phyloP scores from a whole-genome alignment of 768 basidiomycete species.

The Tricholoma bakamatsutake region DNA sequence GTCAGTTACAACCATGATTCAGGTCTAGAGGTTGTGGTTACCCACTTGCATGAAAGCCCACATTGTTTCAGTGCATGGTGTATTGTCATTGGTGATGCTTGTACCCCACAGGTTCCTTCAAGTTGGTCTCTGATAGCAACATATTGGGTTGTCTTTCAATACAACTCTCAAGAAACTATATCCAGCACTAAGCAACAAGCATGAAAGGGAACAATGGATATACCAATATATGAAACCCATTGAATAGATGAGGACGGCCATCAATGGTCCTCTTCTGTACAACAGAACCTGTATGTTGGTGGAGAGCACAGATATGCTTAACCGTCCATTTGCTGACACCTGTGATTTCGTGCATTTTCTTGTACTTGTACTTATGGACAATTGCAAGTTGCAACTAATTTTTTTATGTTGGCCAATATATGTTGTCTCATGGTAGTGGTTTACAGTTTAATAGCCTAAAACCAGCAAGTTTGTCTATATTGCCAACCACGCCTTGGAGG shows the following conservation, averaged over 20 bases:
- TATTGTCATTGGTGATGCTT: slow-evolving; percentile 11
- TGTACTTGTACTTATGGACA: slow-evolving; percentile 1
- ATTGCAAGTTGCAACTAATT: slow-evolving; percentile 1
- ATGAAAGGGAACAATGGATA: neutral
- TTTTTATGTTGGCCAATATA: neutral
- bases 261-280: neutral
- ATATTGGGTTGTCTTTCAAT: slow-evolving; percentile 14
- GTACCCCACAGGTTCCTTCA: slow-evolving; percentile 8
- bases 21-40: neutral
- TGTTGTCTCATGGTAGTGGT: neutral
- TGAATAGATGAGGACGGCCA: neutral
- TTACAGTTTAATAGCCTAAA: neutral
- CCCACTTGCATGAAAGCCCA: slow-evolving; percentile 14
- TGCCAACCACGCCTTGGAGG: neutral
- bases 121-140: slow-evolving; percentile 13
- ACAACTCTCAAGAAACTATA: slow-evolving; percentile 12
- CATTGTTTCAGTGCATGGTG: slow-evolving; percentile 9
- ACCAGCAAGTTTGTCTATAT: neutral
- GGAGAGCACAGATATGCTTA: slow-evolving; percentile 1
- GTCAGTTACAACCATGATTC: neutral
- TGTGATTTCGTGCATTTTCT: neutral
- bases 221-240: slow-evolving; percentile 2
- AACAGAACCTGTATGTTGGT: neutral
- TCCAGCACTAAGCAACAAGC: neutral
- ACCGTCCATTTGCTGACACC: slow-evolving; percentile 1